A percentile compares a stretch with the other conserved stretches of the same genome.
Conservation (phyloP, 2,329 filamentous ascomycete genomes). For the Rutstroemia sp. region DNA sequence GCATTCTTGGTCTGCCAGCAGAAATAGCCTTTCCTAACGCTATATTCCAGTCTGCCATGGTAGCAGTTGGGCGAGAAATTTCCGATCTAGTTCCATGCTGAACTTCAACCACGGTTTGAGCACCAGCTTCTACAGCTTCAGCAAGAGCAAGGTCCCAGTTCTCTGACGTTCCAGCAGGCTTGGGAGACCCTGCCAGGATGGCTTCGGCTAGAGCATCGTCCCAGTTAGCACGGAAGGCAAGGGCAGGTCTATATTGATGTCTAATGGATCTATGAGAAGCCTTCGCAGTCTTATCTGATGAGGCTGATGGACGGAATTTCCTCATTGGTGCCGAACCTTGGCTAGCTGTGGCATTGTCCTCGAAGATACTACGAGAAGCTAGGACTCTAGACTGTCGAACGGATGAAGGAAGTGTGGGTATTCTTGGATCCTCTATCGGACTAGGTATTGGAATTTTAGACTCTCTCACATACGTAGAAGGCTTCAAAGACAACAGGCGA, state of each 20-base stretch:
- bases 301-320: constrained; percentile 5
- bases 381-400: constrained; percentile 24
- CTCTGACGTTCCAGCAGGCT: not conserved
- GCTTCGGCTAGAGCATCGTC: constrained; percentile 22
- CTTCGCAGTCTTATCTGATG: not conserved
- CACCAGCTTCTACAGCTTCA: constrained; percentile 8
- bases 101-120: too few relatives aligned
- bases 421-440: too few relatives aligned
- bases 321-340: not conserved
- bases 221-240: constrained; percentile 18
- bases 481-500: not conserved
- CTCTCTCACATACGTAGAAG: not conserved
- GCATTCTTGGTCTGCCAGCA: constrained; percentile 10
- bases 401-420: constrained; percentile 8
- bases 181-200: constrained; percentile 15
- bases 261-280: constrained; percentile 11
- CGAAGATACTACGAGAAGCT: constrained; percentile 21
- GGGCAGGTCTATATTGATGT: constrained; percentile 13
- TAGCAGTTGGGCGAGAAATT: constrained; percentile 4
- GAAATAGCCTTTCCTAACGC: constrained; percentile 16
- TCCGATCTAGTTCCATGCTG: not conserved
- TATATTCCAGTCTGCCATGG: constrained; percentile 16
- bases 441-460: not conserved
- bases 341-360: constrained; percentile 12
- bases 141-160: constrained; percentile 18